Evolutionary conservation across 768 basidiomycete genomes (phyloP).

Genomic region (Mycena indigotica): DNA sequence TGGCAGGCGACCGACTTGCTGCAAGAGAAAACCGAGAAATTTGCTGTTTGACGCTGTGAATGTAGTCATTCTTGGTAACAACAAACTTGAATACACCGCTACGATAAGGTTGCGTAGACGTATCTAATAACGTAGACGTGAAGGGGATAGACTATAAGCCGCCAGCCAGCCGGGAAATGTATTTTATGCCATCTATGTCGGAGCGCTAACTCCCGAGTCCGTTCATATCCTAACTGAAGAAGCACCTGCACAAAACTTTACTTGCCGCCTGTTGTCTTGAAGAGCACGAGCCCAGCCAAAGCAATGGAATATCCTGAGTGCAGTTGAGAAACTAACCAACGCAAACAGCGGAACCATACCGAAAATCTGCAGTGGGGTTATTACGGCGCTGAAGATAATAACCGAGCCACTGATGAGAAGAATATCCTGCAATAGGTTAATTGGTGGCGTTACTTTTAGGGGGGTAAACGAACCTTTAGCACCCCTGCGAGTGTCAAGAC

Average conservation of each 20-base stretch:
- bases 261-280: constrained; percentile 75
- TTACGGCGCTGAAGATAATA: constrained; percentile 74
- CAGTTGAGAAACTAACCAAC: not conserved
- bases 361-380: constrained; percentile 84
- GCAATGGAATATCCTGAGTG: constrained; percentile 82
- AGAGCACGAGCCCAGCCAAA: constrained; percentile 78
- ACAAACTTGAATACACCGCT: too few species aligned
- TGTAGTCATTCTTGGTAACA: too few species aligned
- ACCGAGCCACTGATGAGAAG: constrained; percentile 92
- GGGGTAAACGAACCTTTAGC: constrained; percentile 64
- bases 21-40: too few species aligned
- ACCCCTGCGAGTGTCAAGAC: constrained; percentile 93
- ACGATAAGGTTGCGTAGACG: too few species aligned
- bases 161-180: not conserved
- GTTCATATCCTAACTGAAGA: not conserved
- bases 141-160: not conserved
- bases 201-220: not conserved
- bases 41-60: too few species aligned
- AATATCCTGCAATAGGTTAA: constrained; percentile 66
- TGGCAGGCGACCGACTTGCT: too few species aligned
- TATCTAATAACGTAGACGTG: not conserved
- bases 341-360: constrained; percentile 43
- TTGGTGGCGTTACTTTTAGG: not conserved
- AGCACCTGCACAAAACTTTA: constrained; percentile 26
- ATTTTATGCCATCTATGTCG: not conserved